These are phyloP conservation scores for Pestalotiopsis sp. DNA, from an alignment of 2,329 filamentous ascomycete species.

Conservation along the genomic window DNA sequence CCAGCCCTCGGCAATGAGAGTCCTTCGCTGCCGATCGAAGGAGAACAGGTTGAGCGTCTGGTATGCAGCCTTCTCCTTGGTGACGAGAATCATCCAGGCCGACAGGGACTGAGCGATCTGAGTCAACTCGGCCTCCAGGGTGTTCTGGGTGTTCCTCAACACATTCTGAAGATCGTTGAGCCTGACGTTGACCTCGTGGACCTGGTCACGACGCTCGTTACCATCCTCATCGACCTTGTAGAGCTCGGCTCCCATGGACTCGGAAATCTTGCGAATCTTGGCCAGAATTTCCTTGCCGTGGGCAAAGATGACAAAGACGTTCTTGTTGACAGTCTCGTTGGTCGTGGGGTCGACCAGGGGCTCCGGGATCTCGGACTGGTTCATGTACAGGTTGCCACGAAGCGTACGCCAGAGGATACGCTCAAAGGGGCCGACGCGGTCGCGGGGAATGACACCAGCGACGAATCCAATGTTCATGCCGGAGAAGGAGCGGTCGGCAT, in stretches of 20 bases:
- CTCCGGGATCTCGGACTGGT: constrained; percentile 97
- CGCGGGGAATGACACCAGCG: constrained; percentile 90
- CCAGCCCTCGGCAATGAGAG: constrained; percentile 97
- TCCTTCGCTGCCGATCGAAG: constrained; percentile 93
- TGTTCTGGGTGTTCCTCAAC: constrained; percentile 91
- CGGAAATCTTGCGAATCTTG: constrained; percentile 98
- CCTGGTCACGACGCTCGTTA: constrained; percentile 91
- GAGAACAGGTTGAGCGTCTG: constrained; percentile 95
- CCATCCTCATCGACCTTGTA: constrained; percentile 98
- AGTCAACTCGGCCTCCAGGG: constrained; percentile 87
- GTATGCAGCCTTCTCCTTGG: constrained; percentile 98
- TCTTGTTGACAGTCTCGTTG: constrained; percentile 93
- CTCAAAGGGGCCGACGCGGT: constrained; percentile 93
- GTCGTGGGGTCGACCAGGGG: constrained; percentile 87
- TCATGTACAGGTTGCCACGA: constrained; percentile 99
- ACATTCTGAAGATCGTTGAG: constrained; percentile 91
- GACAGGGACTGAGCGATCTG: constrained; percentile 92
- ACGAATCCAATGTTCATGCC: constrained; percentile 99
- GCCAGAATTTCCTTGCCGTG: constrained; percentile 98
- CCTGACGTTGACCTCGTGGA: constrained; percentile 95
- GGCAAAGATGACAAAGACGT: constrained; percentile 98
- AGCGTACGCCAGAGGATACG: constrained; percentile 97
- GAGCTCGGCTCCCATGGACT: constrained; percentile 92
- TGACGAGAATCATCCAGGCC: constrained; percentile 96
- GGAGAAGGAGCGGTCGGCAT: constrained; percentile 84